phyloP scores from a whole-genome alignment of 768 basidiomycete genomes.

The Tulasnella sp. region DNA sequence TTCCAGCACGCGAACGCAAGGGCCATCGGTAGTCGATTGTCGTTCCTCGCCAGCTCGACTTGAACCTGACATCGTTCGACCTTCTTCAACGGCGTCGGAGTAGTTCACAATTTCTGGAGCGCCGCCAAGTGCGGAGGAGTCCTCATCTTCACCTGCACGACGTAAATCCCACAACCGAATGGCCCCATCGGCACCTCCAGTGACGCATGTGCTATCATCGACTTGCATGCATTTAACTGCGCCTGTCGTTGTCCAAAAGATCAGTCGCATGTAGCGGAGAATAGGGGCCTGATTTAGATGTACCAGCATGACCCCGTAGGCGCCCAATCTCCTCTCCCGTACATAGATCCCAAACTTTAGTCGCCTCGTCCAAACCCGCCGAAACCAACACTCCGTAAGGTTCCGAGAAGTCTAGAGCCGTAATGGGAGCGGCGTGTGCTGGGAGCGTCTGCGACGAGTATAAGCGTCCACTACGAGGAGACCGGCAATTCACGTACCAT shows the following conservation, averaged over 20 bases:
- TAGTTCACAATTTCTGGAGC: slow-evolving; percentile 32
- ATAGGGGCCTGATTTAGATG: slow-evolving; percentile 30
- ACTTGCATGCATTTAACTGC: slow-evolving; percentile 86
- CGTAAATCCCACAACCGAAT: slow-evolving; percentile 90
- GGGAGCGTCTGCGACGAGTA: slow-evolving; percentile 62
- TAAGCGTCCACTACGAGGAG: neutral
- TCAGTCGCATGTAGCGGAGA: neutral
- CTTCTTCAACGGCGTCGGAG: slow-evolving; percentile 15
- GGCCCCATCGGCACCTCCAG: slow-evolving; percentile 82
- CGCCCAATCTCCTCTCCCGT: slow-evolving; percentile 83
- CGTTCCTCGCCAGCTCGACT: slow-evolving; percentile 64
- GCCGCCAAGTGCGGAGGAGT: slow-evolving; percentile 38
- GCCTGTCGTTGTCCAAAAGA: slow-evolving; percentile 33
- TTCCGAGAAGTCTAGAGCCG: slow-evolving; percentile 90
- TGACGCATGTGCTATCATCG: slow-evolving; percentile 84
- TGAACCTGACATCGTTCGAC: slow-evolving; percentile 46
- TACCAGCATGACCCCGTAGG: slow-evolving; percentile 73
- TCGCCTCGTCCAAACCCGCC: slow-evolving; percentile 73
- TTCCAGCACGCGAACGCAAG: slow-evolving; percentile 72
- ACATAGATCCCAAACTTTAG: slow-evolving; percentile 92
- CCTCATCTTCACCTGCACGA: slow-evolving; percentile 69
- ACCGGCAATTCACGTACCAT: slow-evolving; percentile 65
- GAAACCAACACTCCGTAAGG: slow-evolving; percentile 93
- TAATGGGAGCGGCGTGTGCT: slow-evolving; percentile 75
- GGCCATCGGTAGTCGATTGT: slow-evolving; percentile 47